phyloP scores from a whole-genome alignment of 305 asterid genomes.

The Solanum hybrid region DNA sequence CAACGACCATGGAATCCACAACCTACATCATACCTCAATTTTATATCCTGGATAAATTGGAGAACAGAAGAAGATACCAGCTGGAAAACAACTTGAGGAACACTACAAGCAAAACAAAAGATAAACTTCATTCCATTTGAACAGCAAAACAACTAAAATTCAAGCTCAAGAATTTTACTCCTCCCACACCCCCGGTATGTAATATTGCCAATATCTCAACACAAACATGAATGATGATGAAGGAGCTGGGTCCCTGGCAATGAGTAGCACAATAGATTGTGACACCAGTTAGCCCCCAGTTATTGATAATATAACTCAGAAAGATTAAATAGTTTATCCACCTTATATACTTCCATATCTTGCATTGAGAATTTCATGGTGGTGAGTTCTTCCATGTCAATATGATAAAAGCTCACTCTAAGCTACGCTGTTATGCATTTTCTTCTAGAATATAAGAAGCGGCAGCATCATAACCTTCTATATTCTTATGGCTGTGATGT shows the following conservation, averaged over 20 bases:
- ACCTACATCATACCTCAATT: constrained; percentile 46
- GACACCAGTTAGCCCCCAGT: neutral
- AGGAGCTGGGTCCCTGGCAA: neutral
- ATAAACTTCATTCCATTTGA: neutral
- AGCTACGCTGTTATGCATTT: neutral
- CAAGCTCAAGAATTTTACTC: neutral
- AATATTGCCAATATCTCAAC: neutral
- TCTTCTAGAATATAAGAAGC: neutral
- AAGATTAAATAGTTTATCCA: neutral
- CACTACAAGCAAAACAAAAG: constrained; percentile 1
- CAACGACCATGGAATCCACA: constrained; percentile 95
- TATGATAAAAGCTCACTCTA: neutral
- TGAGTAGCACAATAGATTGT: neutral
- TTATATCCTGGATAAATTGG: constrained; percentile 2
- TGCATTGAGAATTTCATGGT: neutral
- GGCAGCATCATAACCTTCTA: neutral
- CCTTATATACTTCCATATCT: neutral
- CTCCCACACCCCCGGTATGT: neutral
- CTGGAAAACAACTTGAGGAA: neutral
- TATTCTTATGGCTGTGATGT: neutral
- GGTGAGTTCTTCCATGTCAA: neutral
- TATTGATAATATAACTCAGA: neutral
- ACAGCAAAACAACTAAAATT: neutral
- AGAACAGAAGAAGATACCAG: neutral
- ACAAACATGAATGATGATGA: neutral